Conservation (phyloP, 1,139 yeast species). For the Kodamaea ohmeri region DNA sequence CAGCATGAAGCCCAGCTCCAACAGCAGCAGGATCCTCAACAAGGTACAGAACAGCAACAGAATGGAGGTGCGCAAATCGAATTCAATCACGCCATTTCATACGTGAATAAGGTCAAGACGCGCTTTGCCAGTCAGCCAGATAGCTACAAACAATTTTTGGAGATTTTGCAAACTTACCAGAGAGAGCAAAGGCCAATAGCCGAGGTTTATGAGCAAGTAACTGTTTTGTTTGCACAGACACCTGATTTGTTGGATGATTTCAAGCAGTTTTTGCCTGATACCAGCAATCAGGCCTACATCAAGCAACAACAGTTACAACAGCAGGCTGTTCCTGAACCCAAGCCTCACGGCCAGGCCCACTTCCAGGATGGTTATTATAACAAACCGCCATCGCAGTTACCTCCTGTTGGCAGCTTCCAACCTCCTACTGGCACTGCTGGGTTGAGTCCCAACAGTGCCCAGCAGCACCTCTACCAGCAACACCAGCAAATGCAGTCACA, state of each 20-base stretch:
- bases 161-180: conserved; percentile 92
- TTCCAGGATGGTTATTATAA: conserved; percentile 18
- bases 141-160: conserved; percentile 89
- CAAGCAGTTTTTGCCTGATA: conserved; percentile 92
- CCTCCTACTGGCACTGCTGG: conserved; percentile 58
- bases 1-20: conserved; percentile 20
- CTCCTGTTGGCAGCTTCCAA: conserved; percentile 95
- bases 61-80: conserved; percentile 78
- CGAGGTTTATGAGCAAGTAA: conserved; percentile 92
- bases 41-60: conserved; percentile 16
- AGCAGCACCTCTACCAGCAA: conserved; percentile 10
- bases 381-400: conserved; percentile 55
- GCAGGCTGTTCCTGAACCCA: conserved; percentile 18
- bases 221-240: conserved; percentile 82
- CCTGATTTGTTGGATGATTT: conserved; percentile 94
- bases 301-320: conserved; percentile 27
- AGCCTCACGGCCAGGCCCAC: conserved; percentile 13
- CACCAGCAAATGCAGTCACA: conserved; percentile 10
- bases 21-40: conserved; percentile 31
- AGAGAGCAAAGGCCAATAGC: conserved; percentile 93
- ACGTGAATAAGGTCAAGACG: conserved; percentile 93
- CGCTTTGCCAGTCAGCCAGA: conserved; percentile 94
- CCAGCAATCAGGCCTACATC: conserved; percentile 44
- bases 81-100: conserved; percentile 93
- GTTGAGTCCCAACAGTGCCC: conserved; percentile 26